Evolutionary conservation across 106 monocot genomes (phyloP), one percentile per base, ranked within the genome.

Genomic region (Acanthochlamys bracteata): DNA sequence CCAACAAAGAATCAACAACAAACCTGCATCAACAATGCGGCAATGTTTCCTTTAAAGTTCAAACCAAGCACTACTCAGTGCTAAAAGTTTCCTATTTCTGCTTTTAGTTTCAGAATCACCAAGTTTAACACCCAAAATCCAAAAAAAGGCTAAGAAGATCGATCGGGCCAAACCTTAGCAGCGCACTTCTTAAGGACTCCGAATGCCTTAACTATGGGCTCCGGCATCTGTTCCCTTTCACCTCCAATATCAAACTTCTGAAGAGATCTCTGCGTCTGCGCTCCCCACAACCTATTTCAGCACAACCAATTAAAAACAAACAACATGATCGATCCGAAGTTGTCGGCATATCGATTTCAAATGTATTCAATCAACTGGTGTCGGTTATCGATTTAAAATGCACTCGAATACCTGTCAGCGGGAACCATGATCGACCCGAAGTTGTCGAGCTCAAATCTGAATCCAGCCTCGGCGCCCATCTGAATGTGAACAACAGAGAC

Each of bases 171-270:
- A 8, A 90, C 89, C 89, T 84, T 94, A 1, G 94, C 94, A 57
- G 86, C 95, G 69, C 90, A 90, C 73, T 95, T 95, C 82, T 95
- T 95, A 51, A 95, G 76, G 2, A 90, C 60, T 4, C 95, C 95
- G 63, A 95, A 95, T 3, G 95, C 84, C 24, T 76, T 78, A 56
- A 95, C 76, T 57, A 95, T 86, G 20, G 78, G 95, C 65, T 87
- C 95, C 4, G 90, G 95, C 95, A 95, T 95, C 56, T 61, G 69
- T 79, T 95, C 90, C 4, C 75, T 58, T 61, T 82, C 79, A 10
- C 95, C 95, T 15, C 95, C 95, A 23, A 95, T 95, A 26, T 95
- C 84, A 70, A 95, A 95, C 25, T 95, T 95, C 77, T 90, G 90
- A 77, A 95, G 60, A 25, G 95, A 95, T 53, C 95, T 86, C 78